phyloP scores from a whole-genome alignment of 2,329 filamentous ascomycete genomes.

The Xylaria polymorpha region DNA sequence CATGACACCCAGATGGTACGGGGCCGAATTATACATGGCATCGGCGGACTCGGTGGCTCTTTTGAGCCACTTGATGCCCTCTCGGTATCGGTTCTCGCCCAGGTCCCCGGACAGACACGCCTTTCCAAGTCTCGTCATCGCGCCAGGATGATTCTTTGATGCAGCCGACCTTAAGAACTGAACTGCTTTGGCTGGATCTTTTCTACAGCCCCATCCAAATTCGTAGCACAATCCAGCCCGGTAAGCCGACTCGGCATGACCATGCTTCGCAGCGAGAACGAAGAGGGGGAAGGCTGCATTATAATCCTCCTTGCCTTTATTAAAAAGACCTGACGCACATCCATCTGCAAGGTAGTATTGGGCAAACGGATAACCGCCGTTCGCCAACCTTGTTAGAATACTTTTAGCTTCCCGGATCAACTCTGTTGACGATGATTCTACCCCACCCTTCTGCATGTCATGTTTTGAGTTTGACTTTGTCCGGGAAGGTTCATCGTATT shows the following conservation, averaged over 20 bases:
- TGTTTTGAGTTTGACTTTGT: constrained; percentile 61
- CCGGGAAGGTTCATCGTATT: constrained; percentile 59
- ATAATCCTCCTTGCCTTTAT: constrained; percentile 92
- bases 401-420: constrained; percentile 87
- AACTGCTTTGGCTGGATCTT: constrained; percentile 89
- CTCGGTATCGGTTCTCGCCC: constrained; percentile 85
- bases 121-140: constrained; percentile 90
- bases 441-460: constrained; percentile 40
- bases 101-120: constrained; percentile 92
- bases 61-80: constrained; percentile 97
- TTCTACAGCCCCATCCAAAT: constrained; percentile 95
- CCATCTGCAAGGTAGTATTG: constrained; percentile 98
- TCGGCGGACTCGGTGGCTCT: constrained; percentile 91
- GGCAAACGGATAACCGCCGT: constrained; percentile 92
- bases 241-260: constrained; percentile 95
- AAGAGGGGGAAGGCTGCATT: constrained; percentile 94
- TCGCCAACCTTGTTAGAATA: constrained; percentile 87
- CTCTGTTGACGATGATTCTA: constrained; percentile 68
- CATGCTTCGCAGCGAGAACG: constrained; percentile 92
- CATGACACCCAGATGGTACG: constrained; percentile 87
- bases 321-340: constrained; percentile 93
- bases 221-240: constrained; percentile 95
- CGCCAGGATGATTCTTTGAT: constrained; percentile 93
- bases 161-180: constrained; percentile 93
- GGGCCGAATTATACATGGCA: constrained; percentile 89